phyloP scores from a whole-genome alignment of 768 basidiomycete species.

The Crucibulum laeve region DNA sequence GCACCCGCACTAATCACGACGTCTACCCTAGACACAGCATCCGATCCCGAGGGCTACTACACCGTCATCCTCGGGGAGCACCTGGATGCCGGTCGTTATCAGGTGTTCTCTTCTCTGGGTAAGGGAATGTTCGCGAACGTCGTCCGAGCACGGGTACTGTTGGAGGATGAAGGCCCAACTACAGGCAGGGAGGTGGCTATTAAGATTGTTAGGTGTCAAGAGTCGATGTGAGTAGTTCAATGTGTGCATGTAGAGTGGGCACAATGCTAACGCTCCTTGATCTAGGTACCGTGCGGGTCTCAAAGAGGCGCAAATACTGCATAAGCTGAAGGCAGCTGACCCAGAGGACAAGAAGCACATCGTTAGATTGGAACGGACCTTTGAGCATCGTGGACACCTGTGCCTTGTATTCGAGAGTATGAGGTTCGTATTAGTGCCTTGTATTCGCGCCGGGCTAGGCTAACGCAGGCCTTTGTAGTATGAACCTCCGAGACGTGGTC shows the following conservation, averaged over 20 bases:
- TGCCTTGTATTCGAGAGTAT: constrained; percentile 95
- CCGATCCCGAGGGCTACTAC: constrained; percentile 96
- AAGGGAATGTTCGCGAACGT: constrained; percentile 99
- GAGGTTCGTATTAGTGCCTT: constrained; percentile 48
- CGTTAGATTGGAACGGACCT: constrained; percentile 87
- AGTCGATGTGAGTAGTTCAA: constrained; percentile 76
- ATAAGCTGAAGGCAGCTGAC: constrained; percentile 83
- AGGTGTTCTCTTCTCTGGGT: constrained; percentile 92
- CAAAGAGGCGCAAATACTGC: constrained; percentile 88
- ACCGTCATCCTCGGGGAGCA: constrained; percentile 91
- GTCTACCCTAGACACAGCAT: constrained; percentile 77
- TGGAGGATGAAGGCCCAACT: constrained; percentile 50
- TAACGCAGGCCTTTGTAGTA: constrained; percentile 41
- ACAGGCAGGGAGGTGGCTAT: constrained; percentile 81
- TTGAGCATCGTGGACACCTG: constrained; percentile 95
- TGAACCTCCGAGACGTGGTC: constrained; percentile 97
- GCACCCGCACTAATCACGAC: constrained; percentile 67
- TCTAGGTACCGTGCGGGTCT: constrained; percentile 94
- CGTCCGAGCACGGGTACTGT: constrained; percentile 80
- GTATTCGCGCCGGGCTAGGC: background rate
- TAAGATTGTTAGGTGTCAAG: constrained; percentile 94
- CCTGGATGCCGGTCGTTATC: constrained; percentile 87
- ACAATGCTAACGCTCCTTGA: too few relatives aligned
- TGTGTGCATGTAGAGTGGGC: too few relatives aligned
- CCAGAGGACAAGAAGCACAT: constrained; percentile 97